Base-by-base conservation (phyloP, 2,329 filamentous ascomycete species). In the Lecanicillium sp. region DNA sequence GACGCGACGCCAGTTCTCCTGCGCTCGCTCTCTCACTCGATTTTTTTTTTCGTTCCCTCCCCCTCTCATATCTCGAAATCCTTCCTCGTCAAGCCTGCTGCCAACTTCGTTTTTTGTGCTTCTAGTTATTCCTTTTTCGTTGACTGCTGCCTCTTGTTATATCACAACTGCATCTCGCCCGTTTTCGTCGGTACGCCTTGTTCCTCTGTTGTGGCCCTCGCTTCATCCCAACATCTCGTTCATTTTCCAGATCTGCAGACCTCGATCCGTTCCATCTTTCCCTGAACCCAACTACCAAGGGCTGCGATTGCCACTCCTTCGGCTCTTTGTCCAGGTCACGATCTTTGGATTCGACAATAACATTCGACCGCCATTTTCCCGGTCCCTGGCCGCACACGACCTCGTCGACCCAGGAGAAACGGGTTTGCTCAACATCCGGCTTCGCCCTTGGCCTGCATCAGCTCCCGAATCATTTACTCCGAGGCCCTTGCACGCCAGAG, bases 1-100 rank as follows among this genome's bases (percentile, higher is more conserved):
- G 30, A 43, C 51, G 44, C 41, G 44, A 40, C 40, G 32, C 27
- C 30, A 37, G 27, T 19, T 50, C 38, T 24, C 37, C 41, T 44
- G 40, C 32, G n/a, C 20, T 3, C n/a, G 37, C 29, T 12, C 33
- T 19, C 37, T 33, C 39, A 20, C 7, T 12, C 12, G 11, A 40
- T 32, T 41, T 49, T 55, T 48, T 50, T 44, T 43, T 21, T 30
- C 46, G 49, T 40, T 43, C 39, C 20, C 24, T 47, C 52, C 36
- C 48, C 29, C 35, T 45, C 19, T 38, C 43, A 45, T 37, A 45
- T 45, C 24, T 37, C 19, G 15, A 30, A n/a, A 15, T 38, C 24
- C 43, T 45, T 29, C 26, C 32, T 21, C 27, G 23, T 12, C 43
- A 17, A 44, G 33, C 24, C 43, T 44, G 24, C 24, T 14, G 14